These are phyloP conservation scores for Candida awuae DNA, from an alignment of 805 yeast species.

Conservation along the genomic window DNA sequence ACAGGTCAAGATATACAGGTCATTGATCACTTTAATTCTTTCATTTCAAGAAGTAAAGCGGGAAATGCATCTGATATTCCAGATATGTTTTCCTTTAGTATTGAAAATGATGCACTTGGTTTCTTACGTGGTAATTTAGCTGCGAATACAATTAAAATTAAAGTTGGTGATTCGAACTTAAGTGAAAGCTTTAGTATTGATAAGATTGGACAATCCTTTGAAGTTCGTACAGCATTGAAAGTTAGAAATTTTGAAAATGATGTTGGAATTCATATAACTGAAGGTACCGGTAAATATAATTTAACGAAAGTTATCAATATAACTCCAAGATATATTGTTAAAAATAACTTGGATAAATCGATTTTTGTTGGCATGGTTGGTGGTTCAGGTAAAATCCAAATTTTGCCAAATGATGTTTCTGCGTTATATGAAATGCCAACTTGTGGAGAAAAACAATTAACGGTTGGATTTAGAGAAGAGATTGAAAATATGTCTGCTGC, in stretches of 20 bases:
- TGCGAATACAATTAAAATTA: slow-evolving; percentile 57
- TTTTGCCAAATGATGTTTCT: slow-evolving; percentile 38
- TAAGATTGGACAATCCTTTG: slow-evolving; percentile 78
- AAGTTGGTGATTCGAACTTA: slow-evolving; percentile 61
- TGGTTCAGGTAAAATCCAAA: slow-evolving; percentile 39
- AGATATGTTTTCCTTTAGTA: slow-evolving; percentile 77
- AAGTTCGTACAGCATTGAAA: slow-evolving; percentile 37
- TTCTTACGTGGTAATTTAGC: slow-evolving; percentile 30
- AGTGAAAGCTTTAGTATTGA: slow-evolving; percentile 76
- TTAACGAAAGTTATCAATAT: slow-evolving; percentile 70
- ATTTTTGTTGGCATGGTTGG: slow-evolving; percentile 64
- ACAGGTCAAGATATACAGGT: slow-evolving; percentile 62
- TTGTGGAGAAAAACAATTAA: slow-evolving; percentile 49
- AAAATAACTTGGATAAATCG: slow-evolving; percentile 49
- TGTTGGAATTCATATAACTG: slow-evolving; percentile 66
- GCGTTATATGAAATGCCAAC: slow-evolving; percentile 63
- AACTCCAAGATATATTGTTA: slow-evolving; percentile 73
- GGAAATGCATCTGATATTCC: slow-evolving; percentile 33
- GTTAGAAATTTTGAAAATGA: slow-evolving; percentile 54
- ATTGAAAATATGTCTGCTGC: slow-evolving; percentile 80
- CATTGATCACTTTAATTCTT: slow-evolving; percentile 46
- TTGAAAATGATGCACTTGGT: slow-evolving; percentile 33
- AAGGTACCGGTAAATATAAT: slow-evolving; percentile 80
- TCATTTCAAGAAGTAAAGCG: slow-evolving; percentile 31
- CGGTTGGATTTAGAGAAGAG: slow-evolving; percentile 49